Conservation (phyloP, 2,329 filamentous ascomycete species). For the Pseudohalonectria lignicola region DNA sequence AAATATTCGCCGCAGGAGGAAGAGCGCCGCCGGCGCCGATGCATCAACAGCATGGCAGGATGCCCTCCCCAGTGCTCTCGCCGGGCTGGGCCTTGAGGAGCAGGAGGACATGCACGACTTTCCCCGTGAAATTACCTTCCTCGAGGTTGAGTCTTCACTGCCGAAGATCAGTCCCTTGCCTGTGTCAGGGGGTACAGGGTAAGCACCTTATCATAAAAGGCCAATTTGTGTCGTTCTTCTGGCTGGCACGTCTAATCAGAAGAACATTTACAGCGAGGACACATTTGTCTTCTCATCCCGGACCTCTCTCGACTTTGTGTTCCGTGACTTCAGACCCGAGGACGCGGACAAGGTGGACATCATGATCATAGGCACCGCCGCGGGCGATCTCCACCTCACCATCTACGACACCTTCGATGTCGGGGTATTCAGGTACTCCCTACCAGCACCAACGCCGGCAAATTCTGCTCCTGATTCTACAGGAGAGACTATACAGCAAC, state of each 20-base stretch:
- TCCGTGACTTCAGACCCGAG: conserved; percentile 48
- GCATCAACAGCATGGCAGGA: too few species aligned
- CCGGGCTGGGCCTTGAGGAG: conserved; percentile 1
- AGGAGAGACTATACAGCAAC: too few species aligned
- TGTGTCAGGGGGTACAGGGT: conserved; percentile 51
- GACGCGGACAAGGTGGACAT: conserved; percentile 69
- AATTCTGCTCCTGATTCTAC: too few species aligned
- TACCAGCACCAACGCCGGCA: conserved; percentile 12
- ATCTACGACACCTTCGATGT: conserved; percentile 82
- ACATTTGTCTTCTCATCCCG: conserved; percentile 57
- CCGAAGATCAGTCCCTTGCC: conserved; percentile 68
- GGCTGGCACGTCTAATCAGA: too few species aligned
- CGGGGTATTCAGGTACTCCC: conserved; percentile 48
- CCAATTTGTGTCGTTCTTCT: not conserved
- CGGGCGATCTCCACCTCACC: conserved; percentile 63
- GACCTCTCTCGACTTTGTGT: conserved; percentile 58
- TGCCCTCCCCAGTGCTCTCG: not conserved
- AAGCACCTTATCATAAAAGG: conserved; percentile 25
- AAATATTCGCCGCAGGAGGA: not conserved
- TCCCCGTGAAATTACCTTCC: conserved; percentile 60
- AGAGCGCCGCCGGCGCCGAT: conserved; percentile 2
- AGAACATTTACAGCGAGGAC: conserved; percentile 43
- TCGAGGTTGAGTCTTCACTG: conserved; percentile 66
- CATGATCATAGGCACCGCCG: conserved; percentile 61
- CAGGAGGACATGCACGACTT: conserved; percentile 35